These are phyloP conservation scores for Ophiostoma piceae DNA, from an alignment of 2,329 filamentous ascomycete genomes.

Conservation along the genomic window DNA sequence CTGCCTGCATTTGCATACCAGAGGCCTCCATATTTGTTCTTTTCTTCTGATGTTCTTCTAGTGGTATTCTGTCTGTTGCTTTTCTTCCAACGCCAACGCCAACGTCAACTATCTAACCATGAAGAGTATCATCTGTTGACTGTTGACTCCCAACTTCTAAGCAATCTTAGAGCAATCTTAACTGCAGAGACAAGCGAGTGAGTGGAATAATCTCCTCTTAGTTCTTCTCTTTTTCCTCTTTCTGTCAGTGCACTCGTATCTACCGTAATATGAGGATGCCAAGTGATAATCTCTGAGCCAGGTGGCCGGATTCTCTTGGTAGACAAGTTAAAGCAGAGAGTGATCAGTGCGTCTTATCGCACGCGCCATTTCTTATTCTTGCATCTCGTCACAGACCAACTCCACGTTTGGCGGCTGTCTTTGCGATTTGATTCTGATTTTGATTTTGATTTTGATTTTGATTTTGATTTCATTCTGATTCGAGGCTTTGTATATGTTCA, in stretches of 20 bases:
- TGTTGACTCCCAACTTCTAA: too few species aligned
- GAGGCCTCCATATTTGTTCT: not conserved
- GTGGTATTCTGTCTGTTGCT: not conserved
- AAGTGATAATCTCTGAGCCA: not conserved
- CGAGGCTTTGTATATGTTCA: too few species aligned
- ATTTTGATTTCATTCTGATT: too few species aligned
- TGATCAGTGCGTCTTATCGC: not conserved
- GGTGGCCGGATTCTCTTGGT: not conserved
- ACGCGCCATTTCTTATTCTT: not conserved
- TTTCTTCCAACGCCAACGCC: too few species aligned
- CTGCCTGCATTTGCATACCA: not conserved
- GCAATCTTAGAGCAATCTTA: too few species aligned
- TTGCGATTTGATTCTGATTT: too few species aligned
- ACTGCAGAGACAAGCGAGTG: too few species aligned
- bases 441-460: too few species aligned
- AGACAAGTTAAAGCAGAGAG: not conserved
- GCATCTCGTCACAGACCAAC: constrained; percentile 1
- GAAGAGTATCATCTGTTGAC: too few species aligned
- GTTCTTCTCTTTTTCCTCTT: not conserved
- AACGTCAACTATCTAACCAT: too few species aligned
- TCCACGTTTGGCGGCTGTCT: not conserved
- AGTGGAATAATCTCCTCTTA: not conserved
- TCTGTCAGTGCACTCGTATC: not conserved
- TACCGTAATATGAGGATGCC: not conserved
- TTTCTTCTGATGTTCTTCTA: not conserved